A percentile compares a stretch with the other conserved stretches of the same genome.
These are phyloP conservation scores for Rhizoctonia solani DNA, from an alignment of 1,284 basidiomycete species.

Conservation along the genomic window DNA sequence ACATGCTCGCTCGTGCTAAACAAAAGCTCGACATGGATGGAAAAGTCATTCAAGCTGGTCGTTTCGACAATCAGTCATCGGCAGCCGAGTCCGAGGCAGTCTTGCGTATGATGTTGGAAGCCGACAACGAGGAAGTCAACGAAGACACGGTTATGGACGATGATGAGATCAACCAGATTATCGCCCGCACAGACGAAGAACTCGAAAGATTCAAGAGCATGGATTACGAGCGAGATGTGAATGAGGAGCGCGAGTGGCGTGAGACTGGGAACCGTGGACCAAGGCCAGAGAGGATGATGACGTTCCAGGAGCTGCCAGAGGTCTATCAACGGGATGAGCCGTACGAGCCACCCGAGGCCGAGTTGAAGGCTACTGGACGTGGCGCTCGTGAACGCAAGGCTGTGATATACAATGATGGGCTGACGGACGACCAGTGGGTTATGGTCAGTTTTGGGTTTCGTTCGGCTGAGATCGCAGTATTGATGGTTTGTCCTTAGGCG, in stretches of 20 bases:
- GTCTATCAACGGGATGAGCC: constrained; percentile 88
- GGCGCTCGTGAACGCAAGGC: constrained; percentile 82
- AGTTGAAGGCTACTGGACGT: constrained; percentile 70
- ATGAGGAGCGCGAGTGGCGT: constrained; percentile 73
- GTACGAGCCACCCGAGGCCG: constrained; percentile 67
- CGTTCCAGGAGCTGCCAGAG: constrained; percentile 88
- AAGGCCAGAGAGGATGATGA: constrained; percentile 79
- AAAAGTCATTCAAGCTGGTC: constrained; percentile 99
- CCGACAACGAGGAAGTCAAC: constrained; percentile 88
- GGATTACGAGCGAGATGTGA: constrained; percentile 80
- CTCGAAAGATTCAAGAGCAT: constrained; percentile 78
- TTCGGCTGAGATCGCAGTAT: neutral
- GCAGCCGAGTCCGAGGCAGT: constrained; percentile 93
- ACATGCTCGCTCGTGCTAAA: constrained; percentile 92
- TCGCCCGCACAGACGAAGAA: constrained; percentile 87
- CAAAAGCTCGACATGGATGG: constrained; percentile 99
- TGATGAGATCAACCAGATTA: constrained; percentile 94
- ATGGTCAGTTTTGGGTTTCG: constrained; percentile 55
- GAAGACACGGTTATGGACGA: constrained; percentile 96
- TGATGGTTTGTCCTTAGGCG: constrained; percentile 53
- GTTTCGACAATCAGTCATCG: constrained; percentile 98
- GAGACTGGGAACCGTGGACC: constrained; percentile 77
- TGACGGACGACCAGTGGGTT: constrained; percentile 93
- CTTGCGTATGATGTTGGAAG: constrained; percentile 79
- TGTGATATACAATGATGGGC: constrained; percentile 93